These are phyloP conservation scores for Dianthus caryophyllus DNA, from an alignment of 148 eudicot genomes.

Conservation along the genomic window DNA sequence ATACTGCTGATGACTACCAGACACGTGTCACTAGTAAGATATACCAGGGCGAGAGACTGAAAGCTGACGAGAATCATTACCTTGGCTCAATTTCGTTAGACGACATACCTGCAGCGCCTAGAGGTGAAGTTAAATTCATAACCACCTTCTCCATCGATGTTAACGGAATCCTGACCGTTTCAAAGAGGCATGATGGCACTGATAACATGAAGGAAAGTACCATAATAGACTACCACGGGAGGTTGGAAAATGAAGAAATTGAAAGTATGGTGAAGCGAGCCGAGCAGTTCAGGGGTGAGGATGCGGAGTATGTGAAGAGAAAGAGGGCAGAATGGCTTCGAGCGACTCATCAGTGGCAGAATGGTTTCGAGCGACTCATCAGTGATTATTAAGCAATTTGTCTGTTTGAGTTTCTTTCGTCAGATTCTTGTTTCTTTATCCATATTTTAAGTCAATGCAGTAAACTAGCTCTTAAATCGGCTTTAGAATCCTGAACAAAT, in stretches of 20 bases:
- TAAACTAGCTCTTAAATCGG: too few species aligned
- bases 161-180: slow-evolving; percentile 17
- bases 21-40: neutral
- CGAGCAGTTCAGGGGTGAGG: neutral
- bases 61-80: slow-evolving; percentile 10
- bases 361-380: too few species aligned
- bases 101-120: slow-evolving; percentile 15
- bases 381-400: too few species aligned
- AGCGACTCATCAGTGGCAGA: too few species aligned
- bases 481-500: too few species aligned
- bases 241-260: neutral
- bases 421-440: too few species aligned
- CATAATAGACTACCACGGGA: neutral
- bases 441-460: too few species aligned
- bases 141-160: slow-evolving; percentile 17
- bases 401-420: too few species aligned
- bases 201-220: neutral
- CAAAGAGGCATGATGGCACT: neutral
- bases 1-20: neutral
- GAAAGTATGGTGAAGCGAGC: neutral
- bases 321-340: neutral
- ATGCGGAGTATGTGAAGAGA: neutral
- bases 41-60: slow-evolving; percentile 23
- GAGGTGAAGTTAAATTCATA: neutral
- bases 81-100: neutral